phyloP scores from a whole-genome alignment of 495 filamentous ascomycete species.

The Xylaria nigripes region DNA sequence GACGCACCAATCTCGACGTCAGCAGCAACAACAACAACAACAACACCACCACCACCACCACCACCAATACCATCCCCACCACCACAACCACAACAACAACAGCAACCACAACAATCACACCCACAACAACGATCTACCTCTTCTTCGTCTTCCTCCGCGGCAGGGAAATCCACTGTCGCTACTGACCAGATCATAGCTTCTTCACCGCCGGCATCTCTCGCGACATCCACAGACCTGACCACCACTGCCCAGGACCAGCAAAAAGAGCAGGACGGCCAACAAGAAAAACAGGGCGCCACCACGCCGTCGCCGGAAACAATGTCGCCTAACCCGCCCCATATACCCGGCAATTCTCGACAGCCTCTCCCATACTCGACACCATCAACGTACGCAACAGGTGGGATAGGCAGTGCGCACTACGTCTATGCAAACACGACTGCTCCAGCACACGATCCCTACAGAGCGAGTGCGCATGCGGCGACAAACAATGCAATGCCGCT shows the following conservation, averaged over 20 bases:
- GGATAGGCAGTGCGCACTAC: conserved; percentile 46
- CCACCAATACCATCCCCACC: too few relatives aligned
- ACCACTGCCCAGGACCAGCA: conserved; percentile 11
- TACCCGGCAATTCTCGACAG: conserved; percentile 37
- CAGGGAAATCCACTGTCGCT: conserved; percentile 8
- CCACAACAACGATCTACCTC: neutral
- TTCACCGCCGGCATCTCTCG: neutral
- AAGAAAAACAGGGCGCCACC: conserved; percentile 18
- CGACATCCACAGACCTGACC: neutral
- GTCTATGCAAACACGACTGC: conserved; percentile 42
- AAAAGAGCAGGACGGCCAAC: conserved; percentile 13
- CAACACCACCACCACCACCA: neutral
- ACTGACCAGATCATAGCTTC: conserved; percentile 7
- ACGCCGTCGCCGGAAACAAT: conserved; percentile 34
- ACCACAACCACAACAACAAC: neutral
- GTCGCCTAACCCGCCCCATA: conserved; percentile 41
- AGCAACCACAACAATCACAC: neutral
- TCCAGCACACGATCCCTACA: conserved; percentile 42
- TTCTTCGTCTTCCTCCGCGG: conserved; percentile 4
- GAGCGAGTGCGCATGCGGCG: conserved; percentile 38
- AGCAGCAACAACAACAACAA: conserved; percentile 1
- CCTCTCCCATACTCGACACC: conserved; percentile 48
- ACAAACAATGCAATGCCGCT: conserved; percentile 48
- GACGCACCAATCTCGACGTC: conserved; percentile 1
- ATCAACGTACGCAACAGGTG: conserved; percentile 43